Evolutionary conservation across 192 early-diverging fungal genomes (phyloP).

Genomic region (Coemansia sp.): DNA sequence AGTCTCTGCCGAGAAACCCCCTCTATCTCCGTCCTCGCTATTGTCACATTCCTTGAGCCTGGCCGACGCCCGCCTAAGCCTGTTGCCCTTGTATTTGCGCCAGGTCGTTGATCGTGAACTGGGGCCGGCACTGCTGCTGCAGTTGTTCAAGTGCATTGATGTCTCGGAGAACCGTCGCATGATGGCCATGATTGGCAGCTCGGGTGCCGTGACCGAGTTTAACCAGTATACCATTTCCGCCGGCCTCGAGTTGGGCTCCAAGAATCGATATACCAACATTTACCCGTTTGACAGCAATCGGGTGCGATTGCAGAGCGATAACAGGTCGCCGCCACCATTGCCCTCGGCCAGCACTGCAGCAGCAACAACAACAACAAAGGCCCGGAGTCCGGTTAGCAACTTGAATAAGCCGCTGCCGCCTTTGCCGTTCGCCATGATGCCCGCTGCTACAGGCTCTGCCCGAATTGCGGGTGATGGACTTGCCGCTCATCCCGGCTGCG

Average conservation of each 20-base stretch:
- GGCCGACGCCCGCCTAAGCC: not conserved
- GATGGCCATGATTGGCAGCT: constrained; percentile 60
- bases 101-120: constrained; percentile 17
- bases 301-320: constrained; percentile 46
- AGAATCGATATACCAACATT: constrained; percentile 84
- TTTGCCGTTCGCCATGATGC: no score
- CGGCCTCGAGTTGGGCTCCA: constrained; percentile 56
- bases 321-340: no score
- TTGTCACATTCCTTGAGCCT: no score
- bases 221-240: constrained; percentile 71
- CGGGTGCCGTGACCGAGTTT: constrained; percentile 43
- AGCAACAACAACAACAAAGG: no score
- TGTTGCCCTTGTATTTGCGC: constrained; percentile 29
- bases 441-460: no score
- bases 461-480: not conserved
- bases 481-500: constrained; percentile 21
- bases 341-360: no score
- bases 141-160: constrained; percentile 56
- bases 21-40: no score
- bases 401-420: constrained; percentile 1
- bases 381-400: not conserved
- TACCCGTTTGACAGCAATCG: constrained; percentile 73
- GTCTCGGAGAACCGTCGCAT: constrained; percentile 64
- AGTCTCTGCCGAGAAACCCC: no score
- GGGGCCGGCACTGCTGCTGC: constrained; percentile 27